Evolutionary conservation across 495 filamentous ascomycete species (phyloP).

Genomic region (Pyronema omphalodes): DNA sequence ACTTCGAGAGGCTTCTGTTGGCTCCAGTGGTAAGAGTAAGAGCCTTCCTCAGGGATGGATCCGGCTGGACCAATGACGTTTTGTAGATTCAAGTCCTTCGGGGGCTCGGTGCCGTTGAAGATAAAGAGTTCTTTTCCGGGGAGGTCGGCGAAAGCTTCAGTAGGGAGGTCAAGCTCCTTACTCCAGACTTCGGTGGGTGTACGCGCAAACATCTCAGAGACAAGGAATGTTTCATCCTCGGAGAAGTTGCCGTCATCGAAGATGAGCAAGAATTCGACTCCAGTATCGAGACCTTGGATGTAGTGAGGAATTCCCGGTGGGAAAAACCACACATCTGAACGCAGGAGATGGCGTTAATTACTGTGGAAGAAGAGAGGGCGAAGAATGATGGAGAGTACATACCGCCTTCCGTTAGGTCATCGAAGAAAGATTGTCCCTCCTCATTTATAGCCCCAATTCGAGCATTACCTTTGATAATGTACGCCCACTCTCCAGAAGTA

Average conservation of each 20-base stretch:
- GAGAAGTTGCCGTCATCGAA: slow-evolving; percentile 54
- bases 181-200: slow-evolving; percentile 44
- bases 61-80: slow-evolving; percentile 44
- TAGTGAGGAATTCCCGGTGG: slow-evolving; percentile 41
- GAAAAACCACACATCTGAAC: slow-evolving; percentile 3
- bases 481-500: slow-evolving; percentile 46
- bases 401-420: slow-evolving; percentile 44
- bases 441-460: slow-evolving; percentile 43
- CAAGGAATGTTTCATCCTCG: slow-evolving; percentile 49
- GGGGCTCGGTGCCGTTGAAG: slow-evolving; percentile 46
- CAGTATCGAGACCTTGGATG: slow-evolving; percentile 45
- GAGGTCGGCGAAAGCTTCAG: slow-evolving; percentile 38
- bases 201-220: slow-evolving; percentile 42
- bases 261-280: slow-evolving; percentile 50
- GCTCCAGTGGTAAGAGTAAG: slow-evolving; percentile 52
- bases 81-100: slow-evolving; percentile 40
- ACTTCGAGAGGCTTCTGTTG: slow-evolving; percentile 39
- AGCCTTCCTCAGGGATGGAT: slow-evolving; percentile 30
- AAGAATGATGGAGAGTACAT: slow-evolving; percentile 54
- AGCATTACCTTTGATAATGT: slow-evolving; percentile 46
- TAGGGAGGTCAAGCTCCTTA: slow-evolving; percentile 40
- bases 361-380: neutral
- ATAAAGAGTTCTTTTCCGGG: slow-evolving; percentile 47
- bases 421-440: slow-evolving; percentile 43
- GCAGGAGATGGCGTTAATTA: neutral